Conservation (phyloP, 2,329 filamentous ascomycete genomes). For the Emydomyces testavorans region DNA sequence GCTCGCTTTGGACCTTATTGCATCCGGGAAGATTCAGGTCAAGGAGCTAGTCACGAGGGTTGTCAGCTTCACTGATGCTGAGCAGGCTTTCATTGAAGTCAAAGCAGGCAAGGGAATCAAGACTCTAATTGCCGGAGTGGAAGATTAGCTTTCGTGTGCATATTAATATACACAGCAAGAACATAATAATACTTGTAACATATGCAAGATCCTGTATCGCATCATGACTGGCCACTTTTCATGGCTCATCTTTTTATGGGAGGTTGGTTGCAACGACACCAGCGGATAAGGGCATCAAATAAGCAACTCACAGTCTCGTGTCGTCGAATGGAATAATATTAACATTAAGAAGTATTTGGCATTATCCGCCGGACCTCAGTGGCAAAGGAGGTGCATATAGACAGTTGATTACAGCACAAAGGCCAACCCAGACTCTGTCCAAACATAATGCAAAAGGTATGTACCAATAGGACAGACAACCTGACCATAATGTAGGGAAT, state of each 20-base stretch:
- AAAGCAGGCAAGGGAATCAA: conserved; percentile 60
- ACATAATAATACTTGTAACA: too few relatives aligned
- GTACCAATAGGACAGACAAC: background rate
- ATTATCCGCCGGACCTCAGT: background rate
- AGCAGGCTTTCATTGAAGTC: conserved; percentile 76
- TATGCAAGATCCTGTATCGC: too few relatives aligned
- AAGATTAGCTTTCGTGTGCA: conserved; percentile 13
- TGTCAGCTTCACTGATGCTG: conserved; percentile 70
- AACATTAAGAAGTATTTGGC: background rate
- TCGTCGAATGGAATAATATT: background rate
- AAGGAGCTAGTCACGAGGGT: conserved; percentile 70
- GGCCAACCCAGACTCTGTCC: background rate
- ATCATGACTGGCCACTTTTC: too few relatives aligned
- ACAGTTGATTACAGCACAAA: background rate
- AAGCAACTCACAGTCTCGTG: background rate
- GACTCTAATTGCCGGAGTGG: conserved; percentile 35
- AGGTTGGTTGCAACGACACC: too few relatives aligned
- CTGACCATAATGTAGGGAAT: background rate
- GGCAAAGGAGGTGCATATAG: background rate
- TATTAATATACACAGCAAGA: too few relatives aligned
- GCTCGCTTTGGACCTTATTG: conserved; percentile 66
- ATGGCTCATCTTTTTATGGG: too few relatives aligned
- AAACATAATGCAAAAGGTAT: background rate
- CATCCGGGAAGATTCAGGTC: conserved; percentile 55
- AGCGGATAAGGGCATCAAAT: background rate